Evolutionary conservation across 805 yeast species (phyloP).

Genomic region (Sugiyamaella valdiviana): DNA sequence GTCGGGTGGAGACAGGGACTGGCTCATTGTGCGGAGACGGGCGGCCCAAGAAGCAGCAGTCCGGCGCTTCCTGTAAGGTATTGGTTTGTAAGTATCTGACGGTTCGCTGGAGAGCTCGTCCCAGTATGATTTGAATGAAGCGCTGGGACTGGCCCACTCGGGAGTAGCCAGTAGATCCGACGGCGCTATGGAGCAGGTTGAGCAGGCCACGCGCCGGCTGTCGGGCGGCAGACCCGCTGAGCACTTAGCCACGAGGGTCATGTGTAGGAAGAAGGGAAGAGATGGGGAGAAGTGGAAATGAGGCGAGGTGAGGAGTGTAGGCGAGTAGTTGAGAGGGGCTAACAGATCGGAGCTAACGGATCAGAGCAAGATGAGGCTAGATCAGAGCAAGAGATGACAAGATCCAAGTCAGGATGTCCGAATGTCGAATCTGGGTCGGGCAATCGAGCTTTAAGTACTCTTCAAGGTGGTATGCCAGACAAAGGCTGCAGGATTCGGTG

Average conservation of each 20-base stretch:
- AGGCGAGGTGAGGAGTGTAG: too few species aligned
- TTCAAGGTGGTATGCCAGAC: too few species aligned
- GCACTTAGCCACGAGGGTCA: not conserved
- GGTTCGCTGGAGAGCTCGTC: constrained; percentile 4
- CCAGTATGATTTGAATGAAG: constrained; percentile 15
- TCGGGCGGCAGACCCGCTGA: not conserved
- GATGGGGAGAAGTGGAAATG: too few species aligned
- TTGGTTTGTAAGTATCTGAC: not conserved
- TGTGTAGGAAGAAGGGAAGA: too few species aligned
- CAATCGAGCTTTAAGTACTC: too few species aligned
- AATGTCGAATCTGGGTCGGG: too few species aligned
- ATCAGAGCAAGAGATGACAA: too few species aligned
- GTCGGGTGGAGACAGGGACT: not conserved
- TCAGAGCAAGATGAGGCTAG: too few species aligned
- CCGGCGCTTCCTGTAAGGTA: not conserved
- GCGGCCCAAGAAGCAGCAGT: not conserved
- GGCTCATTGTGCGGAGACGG: not conserved
- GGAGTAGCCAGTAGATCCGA: constrained; percentile 11
- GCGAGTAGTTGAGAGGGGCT: too few species aligned
- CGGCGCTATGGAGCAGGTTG: not conserved
- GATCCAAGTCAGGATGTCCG: too few species aligned
- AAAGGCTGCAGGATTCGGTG: too few species aligned
- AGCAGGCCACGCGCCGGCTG: not conserved
- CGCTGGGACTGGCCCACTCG: constrained; percentile 16
- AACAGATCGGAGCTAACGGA: too few species aligned